Evolutionary conservation across 2,329 filamentous ascomycete genomes (phyloP), one percentile per base, ranked within the genome.

Genomic region (Macrophomina pseudophaseolina): DNA sequence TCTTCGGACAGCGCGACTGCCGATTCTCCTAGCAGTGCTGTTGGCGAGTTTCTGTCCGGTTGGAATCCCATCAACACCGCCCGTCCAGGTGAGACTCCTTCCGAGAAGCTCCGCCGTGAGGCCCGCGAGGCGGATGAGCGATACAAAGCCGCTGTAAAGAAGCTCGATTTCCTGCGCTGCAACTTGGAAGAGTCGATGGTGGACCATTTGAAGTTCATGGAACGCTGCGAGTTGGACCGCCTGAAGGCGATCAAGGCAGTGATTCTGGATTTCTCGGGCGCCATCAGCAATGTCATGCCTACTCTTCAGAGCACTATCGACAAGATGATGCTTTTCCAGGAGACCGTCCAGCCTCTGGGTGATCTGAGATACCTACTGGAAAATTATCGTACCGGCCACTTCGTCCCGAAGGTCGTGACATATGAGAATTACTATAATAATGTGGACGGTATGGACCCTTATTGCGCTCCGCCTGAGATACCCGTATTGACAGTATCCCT

Each of bases 391-490:
- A 99, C 95, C 6, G 95, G 95, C 69, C 92, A 90, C 71, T 99
- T 97, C 77, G 88, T 93, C 62, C 95, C 95, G 8, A 94, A 88
- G 74, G 94, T 98, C 33, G 89, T 93, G 54, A 91, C 93, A 3
- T 99, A 99, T 79, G 95, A 99, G 81, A 99, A 98, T 79, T 99
- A 99, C 81, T 99, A 99, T 83, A 97, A 97, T 80, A 93, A 92
- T 71, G 93, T 97, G 30, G 95, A 97, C 77, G 85, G 85, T 86
- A 76, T 68, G 78, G 56, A 28, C 14, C 40, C n/a, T 23, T 12
- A 14, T 12, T 30, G n/a, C 5, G 5, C 38, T 4, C n/a, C 32
- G 4, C n/a, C 35, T 35, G 28, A 8, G 12, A 9, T 4, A 3
- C 18, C 4, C 18, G 35, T 16, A n/a, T 44, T 42, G 18, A 53